A percentile compares a stretch with the other conserved stretches of the same genome.
These are phyloP conservation scores for Claviceps humidiphila DNA, from an alignment of 2,329 filamentous ascomycete species.

Conservation along the genomic window DNA sequence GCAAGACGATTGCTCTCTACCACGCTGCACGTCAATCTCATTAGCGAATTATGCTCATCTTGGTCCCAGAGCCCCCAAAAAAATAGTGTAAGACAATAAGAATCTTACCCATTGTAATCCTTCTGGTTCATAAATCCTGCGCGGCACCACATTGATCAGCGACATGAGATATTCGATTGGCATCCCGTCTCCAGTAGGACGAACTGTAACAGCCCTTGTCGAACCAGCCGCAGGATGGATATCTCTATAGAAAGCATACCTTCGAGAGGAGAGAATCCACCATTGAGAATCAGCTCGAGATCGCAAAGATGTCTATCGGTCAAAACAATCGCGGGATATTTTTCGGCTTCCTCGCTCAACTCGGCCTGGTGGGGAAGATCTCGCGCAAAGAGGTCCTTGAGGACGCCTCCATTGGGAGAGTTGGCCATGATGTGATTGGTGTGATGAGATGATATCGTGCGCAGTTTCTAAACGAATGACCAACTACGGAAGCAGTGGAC, in stretches of 20 bases:
- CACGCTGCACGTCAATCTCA: constrained; percentile 43
- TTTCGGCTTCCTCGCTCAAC: constrained; percentile 75
- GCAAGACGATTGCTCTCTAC: constrained; percentile 77
- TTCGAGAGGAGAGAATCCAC: constrained; percentile 94
- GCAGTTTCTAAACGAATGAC: background rate
- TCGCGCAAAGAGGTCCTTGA: constrained; percentile 94
- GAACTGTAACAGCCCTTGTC: constrained; percentile 1
- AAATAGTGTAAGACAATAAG: background rate
- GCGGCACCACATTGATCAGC: constrained; percentile 6
- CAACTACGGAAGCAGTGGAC: background rate
- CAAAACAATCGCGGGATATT: constrained; percentile 68
- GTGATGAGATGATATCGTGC: background rate
- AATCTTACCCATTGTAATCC: constrained; percentile 79
- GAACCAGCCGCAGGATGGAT: background rate
- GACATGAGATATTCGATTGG: background rate
- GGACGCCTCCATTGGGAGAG: constrained; percentile 75
- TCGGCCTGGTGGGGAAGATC: constrained; percentile 73
- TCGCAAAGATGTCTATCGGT: constrained; percentile 95
- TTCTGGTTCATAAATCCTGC: constrained; percentile 92
- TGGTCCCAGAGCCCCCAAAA: background rate
- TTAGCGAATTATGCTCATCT: background rate
- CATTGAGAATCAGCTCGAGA: constrained; percentile 91
- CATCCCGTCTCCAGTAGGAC: background rate
- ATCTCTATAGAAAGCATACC: constrained; percentile 40
- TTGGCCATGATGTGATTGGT: constrained; percentile 42